These are phyloP conservation scores for Veloboletus limbatus DNA, from an alignment of 1,284 basidiomycete genomes.

Conservation along the genomic window DNA sequence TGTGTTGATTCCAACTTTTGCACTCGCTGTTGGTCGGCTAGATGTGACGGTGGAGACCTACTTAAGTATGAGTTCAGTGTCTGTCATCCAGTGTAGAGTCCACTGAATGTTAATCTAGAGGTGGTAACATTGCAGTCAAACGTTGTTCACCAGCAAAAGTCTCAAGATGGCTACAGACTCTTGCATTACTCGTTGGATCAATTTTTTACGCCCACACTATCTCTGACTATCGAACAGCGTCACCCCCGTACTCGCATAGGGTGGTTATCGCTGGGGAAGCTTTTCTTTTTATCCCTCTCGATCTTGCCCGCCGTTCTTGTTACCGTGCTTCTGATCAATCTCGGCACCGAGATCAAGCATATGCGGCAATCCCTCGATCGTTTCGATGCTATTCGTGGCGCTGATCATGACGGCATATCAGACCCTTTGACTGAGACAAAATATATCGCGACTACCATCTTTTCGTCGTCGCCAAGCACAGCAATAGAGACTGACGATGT, in stretches of 20 bases:
- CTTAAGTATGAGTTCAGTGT: slow-evolving; percentile 40
- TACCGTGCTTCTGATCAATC: slow-evolving; percentile 34
- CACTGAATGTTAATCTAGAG: slow-evolving; percentile 18
- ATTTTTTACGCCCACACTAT: slow-evolving; percentile 55
- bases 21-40: slow-evolving; percentile 59
- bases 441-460: slow-evolving; percentile 36
- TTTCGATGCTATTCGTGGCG: slow-evolving; percentile 22
- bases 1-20: slow-evolving; percentile 65
- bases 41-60: slow-evolving; percentile 56
- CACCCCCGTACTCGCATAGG: slow-evolving; percentile 15
- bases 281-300: slow-evolving; percentile 31
- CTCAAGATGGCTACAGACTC: slow-evolving; percentile 36
- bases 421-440: slow-evolving; percentile 24
- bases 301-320: slow-evolving; percentile 29
- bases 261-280: slow-evolving; percentile 30
- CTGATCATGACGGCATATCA: slow-evolving; percentile 21
- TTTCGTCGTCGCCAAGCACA: slow-evolving; percentile 12
- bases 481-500: neutral
- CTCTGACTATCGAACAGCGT: slow-evolving; percentile 34
- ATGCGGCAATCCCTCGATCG: slow-evolving; percentile 37
- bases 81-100: neutral
- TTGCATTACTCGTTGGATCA: slow-evolving; percentile 54
- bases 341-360: slow-evolving; percentile 38
- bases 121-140: slow-evolving; percentile 23
- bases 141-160: slow-evolving; percentile 26